Evolutionary conservation across 2,329 filamentous ascomycete species (phyloP), one percentile per base, ranked within the genome.

Genomic region (Penicillium crustosum): DNA sequence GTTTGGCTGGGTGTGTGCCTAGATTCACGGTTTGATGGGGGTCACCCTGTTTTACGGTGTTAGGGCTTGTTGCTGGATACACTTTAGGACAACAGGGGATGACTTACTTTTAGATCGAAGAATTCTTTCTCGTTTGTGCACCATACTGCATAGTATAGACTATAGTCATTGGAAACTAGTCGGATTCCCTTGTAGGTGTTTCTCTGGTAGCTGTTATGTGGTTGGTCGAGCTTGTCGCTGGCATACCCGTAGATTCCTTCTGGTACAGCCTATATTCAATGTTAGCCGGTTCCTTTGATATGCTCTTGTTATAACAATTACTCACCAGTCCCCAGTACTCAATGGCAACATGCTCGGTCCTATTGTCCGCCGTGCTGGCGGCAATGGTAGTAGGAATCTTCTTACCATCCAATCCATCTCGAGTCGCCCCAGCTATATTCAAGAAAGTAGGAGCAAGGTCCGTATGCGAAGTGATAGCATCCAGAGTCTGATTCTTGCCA

Each of bases 111-210:
- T 39, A 88, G 66, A 60, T 89, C 81, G 67, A 89, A 90, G 2
- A 88, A 78, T 68, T 90, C 86, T 55, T 84, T 82, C 66, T 89
- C 86, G 51, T 85, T 85, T 15, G 75, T 87, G 66, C 88, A 90
- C 86, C 87, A 90, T 0, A 89, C 84, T 0, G 85, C 81, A 65
- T 90, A 90, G 60, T 86, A 84, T 6, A 89, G 68, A 64, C 82
- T 84, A 66, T 89, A 89, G 5, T 74, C 71, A 2, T 79, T 68
- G 0, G 79, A 74, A 4, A 85, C 75, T 6, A 88, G 71, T n/a
- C 85, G 79, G 21, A 86, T 63, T 0, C 78, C 80, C 70, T 88
- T 87, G 76, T 87, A 88, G 0, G 84, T 87, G 62, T 87, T 86
- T 60, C 80, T 80, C 19, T 66, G 38, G 51, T 61, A 65, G 53